phyloP scores from a whole-genome alignment of 1,284 basidiomycete genomes.

The Cryptococcus sp. region DNA sequence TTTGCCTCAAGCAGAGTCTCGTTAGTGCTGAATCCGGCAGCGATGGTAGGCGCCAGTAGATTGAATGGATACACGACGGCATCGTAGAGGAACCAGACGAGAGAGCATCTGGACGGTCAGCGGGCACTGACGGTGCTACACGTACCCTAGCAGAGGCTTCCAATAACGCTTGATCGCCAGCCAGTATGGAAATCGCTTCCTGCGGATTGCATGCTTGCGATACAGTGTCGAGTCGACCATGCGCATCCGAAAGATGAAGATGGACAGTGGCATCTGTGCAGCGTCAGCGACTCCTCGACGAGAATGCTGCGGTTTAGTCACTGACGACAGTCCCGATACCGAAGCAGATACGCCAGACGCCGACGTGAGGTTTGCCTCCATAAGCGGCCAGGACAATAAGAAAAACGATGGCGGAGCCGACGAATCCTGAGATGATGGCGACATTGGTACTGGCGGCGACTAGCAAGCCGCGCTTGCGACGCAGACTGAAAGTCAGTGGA shows the following conservation, averaged over 20 bases:
- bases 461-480: conserved; percentile 64
- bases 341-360: conserved; percentile 32
- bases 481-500: conserved; percentile 3
- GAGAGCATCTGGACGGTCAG: conserved; percentile 8
- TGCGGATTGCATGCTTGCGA: conserved; percentile 31
- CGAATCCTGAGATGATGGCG: conserved; percentile 26
- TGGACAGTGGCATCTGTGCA: conserved; percentile 23
- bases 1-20: conserved; percentile 47
- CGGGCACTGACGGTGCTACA: conserved; percentile 53
- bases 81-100: conserved; percentile 64
- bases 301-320: background rate
- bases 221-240: conserved; percentile 38
- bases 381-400: conserved; percentile 31
- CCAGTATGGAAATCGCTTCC: conserved; percentile 15
- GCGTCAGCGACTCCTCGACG: background rate
- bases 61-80: conserved; percentile 60
- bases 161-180: conserved; percentile 68
- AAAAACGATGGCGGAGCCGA: conserved; percentile 20
- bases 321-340: conserved; percentile 29
- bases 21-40: conserved; percentile 59
- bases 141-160: conserved; percentile 66
- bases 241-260: conserved; percentile 36
- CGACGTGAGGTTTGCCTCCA: conserved; percentile 13
- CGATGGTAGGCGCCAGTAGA: conserved; percentile 66
- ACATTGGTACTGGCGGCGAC: conserved; percentile 71